These are phyloP conservation scores for Phialemonium atrogriseum DNA, from an alignment of 2,329 filamentous ascomycete species.

Conservation along the genomic window DNA sequence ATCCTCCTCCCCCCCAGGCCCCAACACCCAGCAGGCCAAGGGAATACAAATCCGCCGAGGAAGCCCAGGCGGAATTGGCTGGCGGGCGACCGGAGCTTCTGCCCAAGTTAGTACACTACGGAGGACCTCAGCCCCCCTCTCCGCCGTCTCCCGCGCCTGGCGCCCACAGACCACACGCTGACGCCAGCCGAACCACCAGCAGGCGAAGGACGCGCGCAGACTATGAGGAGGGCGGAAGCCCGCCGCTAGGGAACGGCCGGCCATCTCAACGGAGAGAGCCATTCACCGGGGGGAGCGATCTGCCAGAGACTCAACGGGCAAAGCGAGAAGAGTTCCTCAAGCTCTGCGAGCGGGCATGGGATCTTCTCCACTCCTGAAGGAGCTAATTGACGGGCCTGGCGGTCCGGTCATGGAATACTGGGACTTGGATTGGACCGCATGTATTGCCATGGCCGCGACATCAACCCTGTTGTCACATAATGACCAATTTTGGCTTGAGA, in stretches of 20 bases:
- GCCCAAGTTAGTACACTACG: conserved; percentile 92
- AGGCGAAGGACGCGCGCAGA: conserved; percentile 77
- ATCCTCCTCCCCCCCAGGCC: conserved; percentile 48
- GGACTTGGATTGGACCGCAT: too few relatives aligned
- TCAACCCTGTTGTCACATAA: too few relatives aligned
- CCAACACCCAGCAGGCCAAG: conserved; percentile 58
- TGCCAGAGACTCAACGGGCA: conserved; percentile 69
- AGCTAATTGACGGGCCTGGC: too few relatives aligned
- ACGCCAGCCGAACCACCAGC: conserved; percentile 49
- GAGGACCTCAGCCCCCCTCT: conserved; percentile 85
- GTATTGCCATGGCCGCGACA: too few relatives aligned
- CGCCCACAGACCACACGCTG: conserved; percentile 28
- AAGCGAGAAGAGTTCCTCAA: conserved; percentile 92
- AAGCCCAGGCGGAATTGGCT: conserved; percentile 82
- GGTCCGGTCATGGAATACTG: too few relatives aligned
- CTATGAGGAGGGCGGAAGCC: conserved; percentile 87
- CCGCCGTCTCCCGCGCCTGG: conserved; percentile 70
- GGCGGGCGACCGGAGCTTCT: conserved; percentile 88
- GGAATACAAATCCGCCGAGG: conserved; percentile 93
- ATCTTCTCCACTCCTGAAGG: conserved; percentile 82
- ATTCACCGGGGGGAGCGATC: conserved; percentile 75
- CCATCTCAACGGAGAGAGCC: conserved; percentile 54
- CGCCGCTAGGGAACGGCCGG: conserved; percentile 71
- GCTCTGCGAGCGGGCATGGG: conserved; percentile 86
- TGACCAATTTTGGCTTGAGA: too few relatives aligned